Evolutionary conservation across 768 basidiomycete species (phyloP).

Genomic region (Paxillus involutus): DNA sequence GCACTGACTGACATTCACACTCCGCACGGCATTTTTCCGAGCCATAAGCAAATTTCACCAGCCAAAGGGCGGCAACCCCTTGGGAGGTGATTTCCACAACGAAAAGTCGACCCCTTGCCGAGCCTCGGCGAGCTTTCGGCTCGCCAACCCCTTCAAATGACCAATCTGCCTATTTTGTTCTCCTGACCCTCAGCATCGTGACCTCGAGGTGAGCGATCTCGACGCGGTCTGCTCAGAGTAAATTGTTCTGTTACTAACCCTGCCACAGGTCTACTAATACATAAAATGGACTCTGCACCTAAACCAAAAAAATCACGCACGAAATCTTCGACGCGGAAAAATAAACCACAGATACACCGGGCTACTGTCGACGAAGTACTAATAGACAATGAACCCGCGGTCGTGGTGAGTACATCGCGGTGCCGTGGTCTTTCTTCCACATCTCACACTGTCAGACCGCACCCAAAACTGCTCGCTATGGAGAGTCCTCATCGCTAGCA

Average conservation of each 20-base stretch:
- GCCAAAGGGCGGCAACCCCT: too few relatives aligned
- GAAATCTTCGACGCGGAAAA: slow-evolving; percentile 42
- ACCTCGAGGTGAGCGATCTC: neutral
- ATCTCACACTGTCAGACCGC: slow-evolving; percentile 34
- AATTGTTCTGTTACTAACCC: neutral
- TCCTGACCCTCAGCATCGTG: neutral
- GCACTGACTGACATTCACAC: too few relatives aligned
- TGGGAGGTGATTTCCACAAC: too few relatives aligned
- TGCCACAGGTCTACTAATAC: neutral
- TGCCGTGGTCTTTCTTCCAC: neutral
- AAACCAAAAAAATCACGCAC: slow-evolving; percentile 53
- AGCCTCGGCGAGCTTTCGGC: too few relatives aligned
- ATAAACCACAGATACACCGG: slow-evolving; percentile 2
- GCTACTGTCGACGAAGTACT: slow-evolving; percentile 18
- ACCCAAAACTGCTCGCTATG: slow-evolving; percentile 61
- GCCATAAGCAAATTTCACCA: too few relatives aligned
- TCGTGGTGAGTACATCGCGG: slow-evolving; percentile 14
- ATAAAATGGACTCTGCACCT: slow-evolving; percentile 41
- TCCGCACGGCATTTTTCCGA: too few relatives aligned
- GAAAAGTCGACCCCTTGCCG: too few relatives aligned
- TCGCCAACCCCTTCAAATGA: too few relatives aligned
- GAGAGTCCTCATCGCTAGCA: slow-evolving; percentile 58
- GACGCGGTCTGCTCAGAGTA: neutral
- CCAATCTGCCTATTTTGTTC: slow-evolving; percentile 12
- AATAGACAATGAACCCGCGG: slow-evolving; percentile 20